Evolutionary conservation across 176 grass and related monocot species (phyloP).

Genomic region (Zoysia japonica): DNA sequence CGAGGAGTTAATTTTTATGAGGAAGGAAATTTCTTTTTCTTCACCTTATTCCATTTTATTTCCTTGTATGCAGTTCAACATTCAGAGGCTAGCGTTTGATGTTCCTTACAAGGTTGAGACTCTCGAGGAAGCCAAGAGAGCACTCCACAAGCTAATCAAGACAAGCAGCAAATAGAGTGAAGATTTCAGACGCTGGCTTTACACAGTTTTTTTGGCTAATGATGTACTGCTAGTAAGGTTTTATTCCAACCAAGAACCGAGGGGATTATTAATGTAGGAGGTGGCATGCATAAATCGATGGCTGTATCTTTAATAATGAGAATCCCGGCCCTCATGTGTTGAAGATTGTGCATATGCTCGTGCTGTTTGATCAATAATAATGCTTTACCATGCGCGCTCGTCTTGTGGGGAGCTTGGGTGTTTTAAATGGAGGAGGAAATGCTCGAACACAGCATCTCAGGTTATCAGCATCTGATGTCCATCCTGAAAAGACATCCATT

Average conservation of each 20-base stretch:
- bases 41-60: slow-evolving; percentile 6
- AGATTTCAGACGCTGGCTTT: slow-evolving; percentile 7
- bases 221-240: neutral
- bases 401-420: neutral
- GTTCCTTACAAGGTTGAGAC: slow-evolving; percentile 78
- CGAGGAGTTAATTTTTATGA: neutral
- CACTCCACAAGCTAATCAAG: slow-evolving; percentile 81
- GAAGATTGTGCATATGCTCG: slow-evolving; percentile 36
- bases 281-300: slow-evolving; percentile 20
- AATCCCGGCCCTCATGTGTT: neutral
- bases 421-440: neutral
- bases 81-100: slow-evolving; percentile 76
- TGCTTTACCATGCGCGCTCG: neutral
- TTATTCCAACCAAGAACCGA: neutral
- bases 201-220: neutral
- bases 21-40: neutral
- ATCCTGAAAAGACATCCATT: neutral
- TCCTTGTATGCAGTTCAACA: slow-evolving; percentile 68
- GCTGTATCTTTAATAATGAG: slow-evolving; percentile 36
- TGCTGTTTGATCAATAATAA: slow-evolving; percentile 10
- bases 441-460: neutral
- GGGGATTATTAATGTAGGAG: slow-evolving; percentile 24
- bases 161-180: slow-evolving; percentile 46
- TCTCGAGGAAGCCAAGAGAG: slow-evolving; percentile 93
- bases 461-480: neutral